These are phyloP conservation scores for Cladosporium sp. DNA, from an alignment of 2,329 filamentous ascomycete genomes.

Conservation along the genomic window DNA sequence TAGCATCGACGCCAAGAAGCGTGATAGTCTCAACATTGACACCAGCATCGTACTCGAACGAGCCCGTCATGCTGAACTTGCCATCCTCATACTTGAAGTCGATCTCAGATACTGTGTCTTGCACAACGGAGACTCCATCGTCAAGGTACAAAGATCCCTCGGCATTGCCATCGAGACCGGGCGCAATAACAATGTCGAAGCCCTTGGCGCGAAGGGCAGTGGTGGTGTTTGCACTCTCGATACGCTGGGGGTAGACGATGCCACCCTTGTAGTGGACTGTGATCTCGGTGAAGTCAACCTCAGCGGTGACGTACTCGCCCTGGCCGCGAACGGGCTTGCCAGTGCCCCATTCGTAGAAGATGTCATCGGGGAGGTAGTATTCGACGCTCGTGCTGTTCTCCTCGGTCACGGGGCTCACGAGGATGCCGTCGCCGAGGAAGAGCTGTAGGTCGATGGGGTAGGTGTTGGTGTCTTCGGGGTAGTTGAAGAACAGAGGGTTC, in stretches of 20 bases:
- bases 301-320: conserved; percentile 43
- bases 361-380: conserved; percentile 55
- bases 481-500: conserved; percentile 68
- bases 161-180: conserved; percentile 61
- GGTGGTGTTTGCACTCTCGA: conserved; percentile 57
- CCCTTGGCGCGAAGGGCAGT: conserved; percentile 60
- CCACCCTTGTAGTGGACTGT: conserved; percentile 65
- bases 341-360: conserved; percentile 60
- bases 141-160: conserved; percentile 69
- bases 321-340: conserved; percentile 44
- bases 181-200: conserved; percentile 69
- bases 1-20: conserved; percentile 9
- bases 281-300: conserved; percentile 53
- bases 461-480: conserved; percentile 56
- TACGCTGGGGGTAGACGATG: conserved; percentile 52
- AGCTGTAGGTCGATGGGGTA: conserved; percentile 54
- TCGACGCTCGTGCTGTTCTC: conserved; percentile 52
- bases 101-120: conserved; percentile 42
- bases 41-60: conserved; percentile 50
- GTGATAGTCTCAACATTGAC: conserved; percentile 19
- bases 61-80: conserved; percentile 41
- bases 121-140: conserved; percentile 67
- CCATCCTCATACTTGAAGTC: conserved; percentile 22
- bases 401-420: conserved; percentile 55
- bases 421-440: conserved; percentile 56